Evolutionary conservation across 129 eudicot genomes (phyloP), one percentile per base, ranked within the genome.

Genomic region (Artemisia tridentata): DNA sequence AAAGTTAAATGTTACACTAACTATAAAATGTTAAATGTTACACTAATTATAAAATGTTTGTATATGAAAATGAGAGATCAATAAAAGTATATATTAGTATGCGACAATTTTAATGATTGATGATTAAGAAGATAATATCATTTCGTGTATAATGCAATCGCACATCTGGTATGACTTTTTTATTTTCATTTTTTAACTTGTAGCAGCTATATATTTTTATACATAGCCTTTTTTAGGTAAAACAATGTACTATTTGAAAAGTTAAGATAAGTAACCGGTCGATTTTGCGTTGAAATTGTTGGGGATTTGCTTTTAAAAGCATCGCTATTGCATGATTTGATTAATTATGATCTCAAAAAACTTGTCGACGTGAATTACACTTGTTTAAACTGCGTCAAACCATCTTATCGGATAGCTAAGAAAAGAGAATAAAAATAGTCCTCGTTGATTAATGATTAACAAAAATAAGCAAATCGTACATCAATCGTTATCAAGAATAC

Each of bases 91-190:
- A 31, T 31, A 55, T 55, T 55, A 50, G 16, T 11, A 51, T 51
- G 5, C 56, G 56, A 51, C 56, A 51, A 16, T 51, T 51, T 14
- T 49, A 12, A 11, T 49, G 54, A 49, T 15, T 51, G 16, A 8
- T 51, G 27, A 55, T 20, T 55, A 34, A 55, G 60, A 55, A 55
- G 25, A 54, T 54, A 52, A 68, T 27, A 27, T 18, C 62, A 52
- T 51, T 68, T 68, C 11, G 27, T 68, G 13, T 41, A 64, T 63
- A 34, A 51, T 29, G 5, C 34, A 29, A 29, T 29, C 4, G 1
- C 6, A 29, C 31, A 27, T 27, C 4, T 27, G 31, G 31, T 27
- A 27, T 27, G 4, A 3, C 6, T 29, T 29, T 29, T 29, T 29
- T 29, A 29, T 29, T 29, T 29, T 29, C 34, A 3, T 29, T 4